phyloP scores from a whole-genome alignment of 257 asterid genomes.

The Penstemon davidsonii region DNA sequence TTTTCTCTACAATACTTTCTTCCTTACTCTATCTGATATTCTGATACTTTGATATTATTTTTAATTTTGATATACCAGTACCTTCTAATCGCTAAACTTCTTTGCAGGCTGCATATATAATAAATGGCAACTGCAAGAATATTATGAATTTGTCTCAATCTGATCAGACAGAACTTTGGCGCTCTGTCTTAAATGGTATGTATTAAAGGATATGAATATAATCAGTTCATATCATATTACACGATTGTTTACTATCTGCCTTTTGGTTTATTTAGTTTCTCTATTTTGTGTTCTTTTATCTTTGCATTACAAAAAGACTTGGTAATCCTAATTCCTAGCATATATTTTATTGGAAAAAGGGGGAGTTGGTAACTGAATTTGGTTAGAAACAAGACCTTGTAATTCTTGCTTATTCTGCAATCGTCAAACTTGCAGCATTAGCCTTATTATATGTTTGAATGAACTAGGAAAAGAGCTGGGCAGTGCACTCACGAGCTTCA shows the following conservation, averaged over 20 bases:
- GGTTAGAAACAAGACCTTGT: background rate
- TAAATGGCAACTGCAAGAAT: slow-evolving; percentile 93
- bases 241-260: slow-evolving; percentile 5
- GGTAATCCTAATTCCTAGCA: slow-evolving; percentile 8
- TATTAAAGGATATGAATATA: slow-evolving; percentile 7
- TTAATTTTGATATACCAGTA: background rate
- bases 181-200: slow-evolving; percentile 76
- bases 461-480: slow-evolving; percentile 11
- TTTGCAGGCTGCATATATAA: slow-evolving; percentile 88
- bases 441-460: background rate
- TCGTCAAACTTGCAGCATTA: slow-evolving; percentile 3
- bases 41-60: background rate
- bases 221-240: background rate
- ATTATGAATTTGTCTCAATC: slow-evolving; percentile 94
- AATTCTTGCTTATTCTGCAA: slow-evolving; percentile 15
- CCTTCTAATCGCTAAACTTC: slow-evolving; percentile 20
- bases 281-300: background rate
- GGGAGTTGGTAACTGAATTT: background rate
- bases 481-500: slow-evolving; percentile 10
- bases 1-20: background rate
- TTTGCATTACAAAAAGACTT: slow-evolving; percentile 10
- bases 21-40: background rate
- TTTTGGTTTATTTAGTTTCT: slow-evolving; percentile 13
- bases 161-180: slow-evolving; percentile 95
- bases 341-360: slow-evolving; percentile 8